Base-by-base conservation (phyloP, 2,329 filamentous ascomycete genomes). In the Verticillium albo-atrum region DNA sequence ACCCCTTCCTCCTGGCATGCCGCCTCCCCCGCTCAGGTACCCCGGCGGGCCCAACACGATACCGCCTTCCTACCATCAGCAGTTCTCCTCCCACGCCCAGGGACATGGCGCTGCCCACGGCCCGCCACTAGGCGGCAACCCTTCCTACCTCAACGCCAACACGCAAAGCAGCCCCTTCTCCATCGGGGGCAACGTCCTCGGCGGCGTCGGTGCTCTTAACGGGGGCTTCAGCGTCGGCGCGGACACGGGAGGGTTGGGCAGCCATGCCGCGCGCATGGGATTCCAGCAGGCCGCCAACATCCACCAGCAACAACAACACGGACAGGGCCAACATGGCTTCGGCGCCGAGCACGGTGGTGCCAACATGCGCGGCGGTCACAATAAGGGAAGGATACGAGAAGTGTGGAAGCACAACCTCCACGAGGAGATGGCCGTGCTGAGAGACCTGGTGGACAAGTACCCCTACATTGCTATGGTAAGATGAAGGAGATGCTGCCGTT, bases 401-500 rank as follows among this genome's bases (percentile, higher is more conserved):
- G 95, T 99, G 42, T 99, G 95, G 95, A 90, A 89, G 72, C 86
- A 92, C 67, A 98, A 98, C 69, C 77, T 98, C 63, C 85, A 91
- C 27, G 90, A 96, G 70, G 95, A 99, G 78, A 95, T 99, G 89
- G 89, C 86, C 9, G 80, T 90, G 55, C 76, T 99, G 66, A 84
- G 94, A 72, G 86, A 90, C 61, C 78, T 98, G 68, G 87, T 98
- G 64, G 90, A 96, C 63, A 91, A 90, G 69, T 98, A 96, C 74
- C 91, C 92, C 50, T 98, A 96, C 72, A 94, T 99, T 75, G 94
- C 93, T 68, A 98, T 99, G 95, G 93, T 97, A 79, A 80, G 89
- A 47, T 54, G 55, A 55, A 42, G 2, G 26, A 25, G 6, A 53
- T 28, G 34, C 14, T 20, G 20, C 14, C 20, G 25, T 28, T 30